phyloP scores from a whole-genome alignment of 2,329 filamentous ascomycete species.

The Ascochyta lentis region DNA sequence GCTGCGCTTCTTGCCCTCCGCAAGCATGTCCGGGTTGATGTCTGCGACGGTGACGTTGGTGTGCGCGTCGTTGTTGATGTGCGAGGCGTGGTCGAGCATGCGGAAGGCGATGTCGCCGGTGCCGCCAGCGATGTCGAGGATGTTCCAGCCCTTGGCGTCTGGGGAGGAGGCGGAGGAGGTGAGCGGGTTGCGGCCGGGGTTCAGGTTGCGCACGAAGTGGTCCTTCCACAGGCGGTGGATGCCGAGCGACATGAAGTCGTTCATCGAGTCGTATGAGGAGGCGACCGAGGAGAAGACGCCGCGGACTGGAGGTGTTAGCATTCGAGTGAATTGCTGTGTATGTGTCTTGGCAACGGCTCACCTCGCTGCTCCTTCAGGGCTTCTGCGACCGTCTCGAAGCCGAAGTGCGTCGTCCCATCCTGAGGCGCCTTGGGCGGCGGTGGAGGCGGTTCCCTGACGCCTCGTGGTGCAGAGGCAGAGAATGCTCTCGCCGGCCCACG shows the following conservation, averaged over 20 bases:
- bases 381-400: conserved; percentile 84
- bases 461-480: conserved; percentile 51
- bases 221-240: conserved; percentile 98
- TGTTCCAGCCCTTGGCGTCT: conserved; percentile 64
- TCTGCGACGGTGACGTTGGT: conserved; percentile 90
- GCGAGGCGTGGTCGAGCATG: conserved; percentile 85
- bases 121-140: conserved; percentile 95
- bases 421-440: conserved; percentile 48
- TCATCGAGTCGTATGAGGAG: conserved; percentile 96
- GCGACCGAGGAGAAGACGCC: conserved; percentile 95
- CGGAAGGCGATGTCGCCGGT: conserved; percentile 98
- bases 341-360: conserved; percentile 38
- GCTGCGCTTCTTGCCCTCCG: conserved; percentile 82
- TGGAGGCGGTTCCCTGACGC: conserved; percentile 45
- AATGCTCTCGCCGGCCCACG: conserved; percentile 56
- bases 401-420: conserved; percentile 78
- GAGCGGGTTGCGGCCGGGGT: conserved; percentile 71
- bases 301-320: conserved; percentile 64
- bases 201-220: conserved; percentile 89
- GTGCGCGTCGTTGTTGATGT: conserved; percentile 77
- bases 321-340: too few relatives aligned
- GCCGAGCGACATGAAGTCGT: conserved; percentile 97
- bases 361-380: conserved; percentile 75
- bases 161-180: conserved; percentile 1
- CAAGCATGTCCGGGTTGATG: conserved; percentile 95